These are phyloP conservation scores for Glycyrrhiza uralensis DNA, from an alignment of 306 rosid genomes.

Conservation along the genomic window DNA sequence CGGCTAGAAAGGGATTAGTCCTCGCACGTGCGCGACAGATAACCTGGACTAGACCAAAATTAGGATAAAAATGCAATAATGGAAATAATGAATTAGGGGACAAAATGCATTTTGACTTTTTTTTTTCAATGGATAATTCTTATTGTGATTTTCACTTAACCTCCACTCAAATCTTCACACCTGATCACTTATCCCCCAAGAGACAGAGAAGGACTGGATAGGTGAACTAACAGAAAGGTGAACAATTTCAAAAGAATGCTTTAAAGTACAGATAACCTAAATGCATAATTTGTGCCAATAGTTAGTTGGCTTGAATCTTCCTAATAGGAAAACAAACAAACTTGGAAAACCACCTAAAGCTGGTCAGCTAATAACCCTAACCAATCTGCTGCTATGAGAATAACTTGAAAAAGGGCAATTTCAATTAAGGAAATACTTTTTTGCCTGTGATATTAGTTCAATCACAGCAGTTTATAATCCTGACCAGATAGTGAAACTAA, in stretches of 20 bases:
- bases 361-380: not conserved
- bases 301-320: not conserved
- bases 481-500: too few relatives aligned
- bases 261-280: not conserved
- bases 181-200: not conserved
- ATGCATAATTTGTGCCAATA: not conserved
- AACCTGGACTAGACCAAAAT: too few relatives aligned
- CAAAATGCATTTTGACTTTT: not conserved
- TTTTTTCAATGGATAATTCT: not conserved
- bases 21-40: too few relatives aligned
- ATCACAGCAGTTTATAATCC: too few relatives aligned
- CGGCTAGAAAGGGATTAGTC: too few relatives aligned
- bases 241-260: conserved; percentile 4
- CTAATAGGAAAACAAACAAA: not conserved
- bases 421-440: too few relatives aligned
- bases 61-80: too few relatives aligned
- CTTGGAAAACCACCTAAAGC: not conserved
- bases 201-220: not conserved
- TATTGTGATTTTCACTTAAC: not conserved
- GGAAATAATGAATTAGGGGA: too few relatives aligned
- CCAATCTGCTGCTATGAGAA: not conserved
- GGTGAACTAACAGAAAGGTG: not conserved
- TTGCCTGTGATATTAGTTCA: too few relatives aligned
- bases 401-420: not conserved
- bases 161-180: not conserved